Percentiles rank a stretch among this genome's conserved stretches.
These are phyloP conservation scores for Huntiella decipiens DNA, from an alignment of 2,329 filamentous ascomycete species.

Conservation along the genomic window DNA sequence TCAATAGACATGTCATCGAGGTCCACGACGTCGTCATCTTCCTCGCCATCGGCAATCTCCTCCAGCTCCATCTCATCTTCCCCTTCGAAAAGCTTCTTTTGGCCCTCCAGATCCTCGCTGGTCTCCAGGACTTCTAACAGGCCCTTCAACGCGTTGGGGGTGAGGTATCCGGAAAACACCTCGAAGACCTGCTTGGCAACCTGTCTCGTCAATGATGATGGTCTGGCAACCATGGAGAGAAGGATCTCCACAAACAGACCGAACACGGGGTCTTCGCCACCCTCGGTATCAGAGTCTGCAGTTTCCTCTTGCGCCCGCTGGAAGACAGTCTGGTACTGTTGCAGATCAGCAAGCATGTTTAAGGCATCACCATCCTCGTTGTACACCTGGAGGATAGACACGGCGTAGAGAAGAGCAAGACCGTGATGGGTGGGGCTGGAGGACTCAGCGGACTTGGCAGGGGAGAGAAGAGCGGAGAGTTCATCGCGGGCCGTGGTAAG, in stretches of 20 bases:
- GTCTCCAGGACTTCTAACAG: slow-evolving; percentile 51
- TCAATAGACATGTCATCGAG: slow-evolving; percentile 29
- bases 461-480: slow-evolving; percentile 33
- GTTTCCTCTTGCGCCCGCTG: slow-evolving; percentile 21
- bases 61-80: slow-evolving; percentile 26
- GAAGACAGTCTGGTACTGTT: slow-evolving; percentile 42
- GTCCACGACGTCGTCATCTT: slow-evolving; percentile 26
- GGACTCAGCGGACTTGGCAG: slow-evolving; percentile 14
- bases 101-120: slow-evolving; percentile 65
- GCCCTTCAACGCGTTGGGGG: slow-evolving; percentile 48
- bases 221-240: slow-evolving; percentile 73
- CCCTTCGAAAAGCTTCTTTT: slow-evolving; percentile 66
- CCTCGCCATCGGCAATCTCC: not conserved
- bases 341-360: slow-evolving; percentile 63
- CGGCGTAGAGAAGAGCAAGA: slow-evolving; percentile 61
- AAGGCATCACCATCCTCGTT: slow-evolving; percentile 76
- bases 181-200: slow-evolving; percentile 78
- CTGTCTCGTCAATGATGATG: slow-evolving; percentile 66
- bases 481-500: slow-evolving; percentile 32
- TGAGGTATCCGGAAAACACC: slow-evolving; percentile 59
- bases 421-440: slow-evolving; percentile 34
- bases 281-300: slow-evolving; percentile 23
- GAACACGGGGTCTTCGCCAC: slow-evolving; percentile 21
- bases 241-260: slow-evolving; percentile 69
- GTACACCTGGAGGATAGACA: slow-evolving; percentile 76